Percentiles rank a stretch among this genome's conserved stretches.
Conservation (phyloP, 176 grass and related monocot genomes). For the Juncus effusus region DNA sequence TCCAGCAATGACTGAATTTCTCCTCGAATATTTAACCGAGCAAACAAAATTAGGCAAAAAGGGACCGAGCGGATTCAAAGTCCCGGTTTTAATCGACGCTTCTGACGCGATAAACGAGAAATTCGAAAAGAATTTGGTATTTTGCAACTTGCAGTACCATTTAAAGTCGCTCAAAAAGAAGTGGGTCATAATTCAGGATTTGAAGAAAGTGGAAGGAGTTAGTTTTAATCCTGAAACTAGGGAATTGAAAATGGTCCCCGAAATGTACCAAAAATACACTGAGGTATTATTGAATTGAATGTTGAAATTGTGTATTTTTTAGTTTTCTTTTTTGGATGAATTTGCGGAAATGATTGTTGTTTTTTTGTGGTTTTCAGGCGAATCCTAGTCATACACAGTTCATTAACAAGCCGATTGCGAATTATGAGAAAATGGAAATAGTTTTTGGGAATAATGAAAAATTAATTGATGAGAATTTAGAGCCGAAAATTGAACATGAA, state of each 20-base stretch:
- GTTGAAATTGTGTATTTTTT: too few relatives aligned
- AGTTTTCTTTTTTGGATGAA: too few relatives aligned
- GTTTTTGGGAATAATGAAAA: constrained; percentile 11
- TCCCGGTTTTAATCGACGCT: neutral
- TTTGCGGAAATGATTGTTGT: too few relatives aligned
- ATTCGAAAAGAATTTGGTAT: constrained; percentile 14
- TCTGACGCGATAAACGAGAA: constrained; percentile 2
- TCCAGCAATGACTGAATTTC: constrained; percentile 6
- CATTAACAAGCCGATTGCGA: constrained; percentile 15
- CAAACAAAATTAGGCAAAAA: neutral
- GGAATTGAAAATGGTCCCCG: neutral
- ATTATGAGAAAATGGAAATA: constrained; percentile 12
- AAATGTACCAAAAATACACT: constrained; percentile 10
- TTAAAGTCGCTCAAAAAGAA: constrained; percentile 3
- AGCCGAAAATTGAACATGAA: too few relatives aligned
- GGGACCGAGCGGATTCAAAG: constrained; percentile 1
- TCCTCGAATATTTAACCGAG: constrained; percentile 14
- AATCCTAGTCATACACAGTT: constrained; percentile 5
- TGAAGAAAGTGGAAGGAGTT: constrained; percentile 14
- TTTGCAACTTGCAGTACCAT: constrained; percentile 17
- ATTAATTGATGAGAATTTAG: neutral
- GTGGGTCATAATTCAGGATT: constrained; percentile 2
- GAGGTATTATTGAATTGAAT: neutral
- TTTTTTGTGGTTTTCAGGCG: constrained; percentile 2
- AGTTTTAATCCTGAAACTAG: constrained; percentile 7